Base-by-base conservation (phyloP, 1,284 basidiomycete species). In the Taiwanofungus camphoratus region DNA sequence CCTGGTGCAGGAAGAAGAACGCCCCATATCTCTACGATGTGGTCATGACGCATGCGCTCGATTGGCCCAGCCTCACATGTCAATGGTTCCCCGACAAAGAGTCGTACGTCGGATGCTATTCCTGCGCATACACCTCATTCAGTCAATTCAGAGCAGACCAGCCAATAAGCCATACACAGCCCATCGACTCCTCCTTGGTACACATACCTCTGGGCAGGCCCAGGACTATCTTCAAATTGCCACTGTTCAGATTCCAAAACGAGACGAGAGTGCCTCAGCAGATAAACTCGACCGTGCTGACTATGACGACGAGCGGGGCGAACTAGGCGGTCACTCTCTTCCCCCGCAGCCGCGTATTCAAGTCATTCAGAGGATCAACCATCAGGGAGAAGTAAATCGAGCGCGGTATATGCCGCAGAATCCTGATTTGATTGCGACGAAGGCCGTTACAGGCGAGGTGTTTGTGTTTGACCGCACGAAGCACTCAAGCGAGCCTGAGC, bases 341-440 rank as follows among this genome's bases (percentile, higher is more conserved):
- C 83, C 87, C 4, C 74, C 84, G 4, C 70, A 73, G 30, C 89
- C 93, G 1, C 80, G 91, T 20, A 82, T 99, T 50, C 85, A 90
- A 58, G 80, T 97, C 59, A 87, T 86, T 24, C 96, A 99, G 62
- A 86, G 82, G 49, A 99, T 99, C 70, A 94, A 94, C 63, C 96
- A 99, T 65, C 79, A 81, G 7, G 93, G 93, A 39, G 96, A 99
- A 65, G 92, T 99, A 57, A 99, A 99, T 66, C 74, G 94, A 29
- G 96, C 96, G 44, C 77, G 96, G 35, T 99, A 99, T 65, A 98
- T 97, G 91, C 96, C 96, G 12, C 95, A 98, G 67, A 99, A 99
- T 60, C 89, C 92, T 5, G 92, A 99, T 65, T 66, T 99, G 52
- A 91, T 99, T 52, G 96, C 96, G 2, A 99, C 95, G 7, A 95